These are phyloP conservation scores for Leccinum longicurvipes DNA, from an alignment of 768 basidiomycete genomes.

Conservation along the genomic window DNA sequence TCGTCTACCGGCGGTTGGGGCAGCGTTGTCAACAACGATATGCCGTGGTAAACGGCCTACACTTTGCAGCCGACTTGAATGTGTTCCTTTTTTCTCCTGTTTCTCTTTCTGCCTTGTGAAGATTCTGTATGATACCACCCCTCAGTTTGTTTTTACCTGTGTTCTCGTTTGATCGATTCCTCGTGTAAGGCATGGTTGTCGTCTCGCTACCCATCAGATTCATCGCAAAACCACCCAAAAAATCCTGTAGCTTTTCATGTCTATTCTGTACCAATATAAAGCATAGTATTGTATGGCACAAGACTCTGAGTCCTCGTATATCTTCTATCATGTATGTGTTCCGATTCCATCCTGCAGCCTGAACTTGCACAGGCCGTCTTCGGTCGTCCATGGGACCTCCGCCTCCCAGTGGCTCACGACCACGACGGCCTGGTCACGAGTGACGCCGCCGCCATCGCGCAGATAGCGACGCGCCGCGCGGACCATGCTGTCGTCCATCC, in stretches of 20 bases:
- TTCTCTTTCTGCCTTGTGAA: not conserved
- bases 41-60: slow-evolving; percentile 21
- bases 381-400: slow-evolving; percentile 78
- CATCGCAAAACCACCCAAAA: not conserved
- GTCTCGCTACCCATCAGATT: not conserved
- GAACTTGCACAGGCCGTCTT: slow-evolving; percentile 47
- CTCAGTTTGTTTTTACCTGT: not conserved
- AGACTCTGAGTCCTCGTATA: not conserved
- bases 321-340: not conserved
- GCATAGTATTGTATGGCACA: too few species aligned
- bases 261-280: not conserved
- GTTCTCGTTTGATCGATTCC: slow-evolving; percentile 2
- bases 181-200: not conserved
- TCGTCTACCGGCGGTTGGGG: slow-evolving; percentile 29
- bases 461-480: slow-evolving; percentile 61
- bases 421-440: slow-evolving; percentile 67
- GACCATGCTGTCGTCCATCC: slow-evolving; percentile 85
- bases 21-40: slow-evolving; percentile 7
- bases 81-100: not conserved
- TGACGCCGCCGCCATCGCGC: slow-evolving; percentile 48
- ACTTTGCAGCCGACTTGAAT: not conserved
- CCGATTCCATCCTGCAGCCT: slow-evolving; percentile 36
- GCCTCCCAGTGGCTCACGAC: slow-evolving; percentile 90
- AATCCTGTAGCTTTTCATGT: not conserved
- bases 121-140: slow-evolving; percentile 5